Evolutionary conservation across 768 basidiomycete species (phyloP).

Genomic region (Tylopilus intermedius): DNA sequence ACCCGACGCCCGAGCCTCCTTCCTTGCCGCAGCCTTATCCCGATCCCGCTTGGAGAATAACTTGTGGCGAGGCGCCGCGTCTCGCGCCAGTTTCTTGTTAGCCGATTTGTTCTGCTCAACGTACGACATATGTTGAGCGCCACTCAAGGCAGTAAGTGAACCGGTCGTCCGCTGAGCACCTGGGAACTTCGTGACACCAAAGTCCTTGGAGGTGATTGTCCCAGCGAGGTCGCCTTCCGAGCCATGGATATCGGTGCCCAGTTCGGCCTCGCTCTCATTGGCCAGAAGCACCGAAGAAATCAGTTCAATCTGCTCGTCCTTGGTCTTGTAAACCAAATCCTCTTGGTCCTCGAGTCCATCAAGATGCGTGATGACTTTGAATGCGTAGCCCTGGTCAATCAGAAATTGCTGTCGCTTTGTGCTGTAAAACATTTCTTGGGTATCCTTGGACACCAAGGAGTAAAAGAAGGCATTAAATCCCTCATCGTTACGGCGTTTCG

Average conservation of each 20-base stretch:
- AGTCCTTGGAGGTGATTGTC: constrained; percentile 82
- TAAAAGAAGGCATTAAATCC: constrained; percentile 99
- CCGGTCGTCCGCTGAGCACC: constrained; percentile 74
- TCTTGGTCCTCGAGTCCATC: constrained; percentile 85
- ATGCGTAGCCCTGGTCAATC: constrained; percentile 98
- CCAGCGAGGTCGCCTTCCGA: constrained; percentile 83
- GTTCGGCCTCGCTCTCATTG: constrained; percentile 85
- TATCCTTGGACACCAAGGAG: constrained; percentile 97
- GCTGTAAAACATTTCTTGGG: constrained; percentile 99
- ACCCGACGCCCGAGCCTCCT: constrained; percentile 36
- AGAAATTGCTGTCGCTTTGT: constrained; percentile 98
- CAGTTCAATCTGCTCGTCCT: constrained; percentile 93
- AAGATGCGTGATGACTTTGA: constrained; percentile 98
- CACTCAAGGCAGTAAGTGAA: constrained; percentile 77
- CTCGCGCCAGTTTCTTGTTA: constrained; percentile 69
- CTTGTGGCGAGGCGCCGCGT: constrained; percentile 59
- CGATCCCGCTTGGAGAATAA: constrained; percentile 81
- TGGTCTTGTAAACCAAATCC: constrained; percentile 86
- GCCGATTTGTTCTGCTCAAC: constrained; percentile 88
- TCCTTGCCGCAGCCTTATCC: constrained; percentile 54
- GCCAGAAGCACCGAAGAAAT: constrained; percentile 89
- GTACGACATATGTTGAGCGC: constrained; percentile 89
- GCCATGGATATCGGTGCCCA: constrained; percentile 78
- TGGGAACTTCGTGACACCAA: constrained; percentile 64
- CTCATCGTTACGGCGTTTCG: constrained; percentile 96